A percentile compares a stretch with the other conserved stretches of the same genome.
Conservation (phyloP, 345 rosid species). For the Gossypium sturtianum region DNA sequence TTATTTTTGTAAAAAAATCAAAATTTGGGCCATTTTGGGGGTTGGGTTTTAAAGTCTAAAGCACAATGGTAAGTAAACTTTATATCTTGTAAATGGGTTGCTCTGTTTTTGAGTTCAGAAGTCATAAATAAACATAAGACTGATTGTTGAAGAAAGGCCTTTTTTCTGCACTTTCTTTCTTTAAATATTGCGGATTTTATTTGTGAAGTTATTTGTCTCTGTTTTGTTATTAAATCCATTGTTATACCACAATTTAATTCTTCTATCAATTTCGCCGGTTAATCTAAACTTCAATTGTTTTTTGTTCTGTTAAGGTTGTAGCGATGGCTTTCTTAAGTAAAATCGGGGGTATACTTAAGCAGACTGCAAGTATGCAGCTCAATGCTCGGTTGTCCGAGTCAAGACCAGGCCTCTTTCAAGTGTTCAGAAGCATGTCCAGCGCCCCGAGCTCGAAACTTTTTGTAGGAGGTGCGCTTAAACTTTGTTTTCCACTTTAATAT, state of each 20-base stretch:
- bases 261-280: background rate
- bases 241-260: background rate
- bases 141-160: too few species aligned
- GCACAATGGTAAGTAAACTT: background rate
- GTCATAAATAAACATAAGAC: background rate
- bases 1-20: background rate
- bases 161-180: background rate
- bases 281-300: background rate
- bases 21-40: background rate
- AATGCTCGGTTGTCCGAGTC: slow-evolving; percentile 38
- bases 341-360: slow-evolving; percentile 63
- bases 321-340: slow-evolving; percentile 81
- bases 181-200: background rate
- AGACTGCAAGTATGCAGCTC: slow-evolving; percentile 50
- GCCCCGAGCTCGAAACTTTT: slow-evolving; percentile 73
- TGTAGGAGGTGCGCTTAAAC: slow-evolving; percentile 56
- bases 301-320: slow-evolving; percentile 23
- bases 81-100: background rate
- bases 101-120: background rate
- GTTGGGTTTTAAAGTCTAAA: background rate
- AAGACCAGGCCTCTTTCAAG: slow-evolving; percentile 66
- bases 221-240: background rate
- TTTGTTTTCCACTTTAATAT: background rate
- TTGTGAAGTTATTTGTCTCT: background rate
- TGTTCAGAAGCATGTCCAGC: slow-evolving; percentile 67